Base-by-base conservation (phyloP, 192 early-diverging fungal genomes). In the Rhizophagus prolifer region DNA sequence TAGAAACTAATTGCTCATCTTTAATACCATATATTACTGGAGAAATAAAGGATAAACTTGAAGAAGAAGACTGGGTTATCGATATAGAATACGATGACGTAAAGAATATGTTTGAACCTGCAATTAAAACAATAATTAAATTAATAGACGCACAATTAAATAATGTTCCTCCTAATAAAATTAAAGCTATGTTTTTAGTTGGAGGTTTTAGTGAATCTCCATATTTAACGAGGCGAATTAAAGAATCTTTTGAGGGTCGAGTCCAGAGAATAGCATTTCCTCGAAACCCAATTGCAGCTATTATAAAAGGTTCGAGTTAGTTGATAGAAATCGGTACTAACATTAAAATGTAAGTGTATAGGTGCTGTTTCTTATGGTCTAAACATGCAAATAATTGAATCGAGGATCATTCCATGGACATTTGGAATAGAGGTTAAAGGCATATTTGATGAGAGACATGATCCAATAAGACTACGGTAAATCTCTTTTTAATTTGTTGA, bases 201-300 rank as follows among this genome's bases (percentile, higher is more conserved):
- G 86, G 86, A 34, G 86, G 86, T 36, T 87, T 87, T 72, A 85
- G 86, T 23, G 80, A 81, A 50, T 87, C 86, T 10, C 74, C 76
- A 10, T 85, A 86, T 46, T 59, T 87, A 7, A 80, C 81, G 61
- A 65, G 78, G 3, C 59, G 78, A 58, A 77, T 87, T 26, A 79
- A 81, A 62, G 60, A 72, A 23, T 67, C 61, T 21, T 83, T 84
- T 68, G 66, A 64, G 6, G 74, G 38, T 60, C 71, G 74, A 47
- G 81, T 85, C 1, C 58, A 36, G 0, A 76, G 0, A 21, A 54
- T 54, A 16, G 47, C 47, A 4, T 54, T 54, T 4, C 47, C 47
- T 19, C 47, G 47, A 54, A 12, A 54, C 1, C 47, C 47, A 6
- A 19, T 54, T 19, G 47, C 47, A 54, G 47, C 47, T 14, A 54